These are phyloP conservation scores for Penicillium sp. DNA, from an alignment of 2,329 filamentous ascomycete genomes.

Conservation along the genomic window DNA sequence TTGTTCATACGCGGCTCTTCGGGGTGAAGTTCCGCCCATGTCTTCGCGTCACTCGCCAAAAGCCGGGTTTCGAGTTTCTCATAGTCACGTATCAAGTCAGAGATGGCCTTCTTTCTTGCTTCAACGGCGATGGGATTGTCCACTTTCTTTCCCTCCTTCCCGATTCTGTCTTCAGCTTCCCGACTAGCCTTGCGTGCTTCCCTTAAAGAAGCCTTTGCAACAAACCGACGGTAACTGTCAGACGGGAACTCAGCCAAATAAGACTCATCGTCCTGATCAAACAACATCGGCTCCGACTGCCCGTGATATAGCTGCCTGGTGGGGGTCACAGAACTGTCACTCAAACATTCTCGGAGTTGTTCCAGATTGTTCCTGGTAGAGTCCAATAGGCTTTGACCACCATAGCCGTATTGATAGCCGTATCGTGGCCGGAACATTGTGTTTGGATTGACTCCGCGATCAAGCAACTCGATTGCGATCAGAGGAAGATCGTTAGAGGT, in stretches of 20 bases:
- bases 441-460: constrained; percentile 63
- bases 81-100: constrained; percentile 51
- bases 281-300: not conserved
- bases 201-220: constrained; percentile 42
- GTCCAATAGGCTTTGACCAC: constrained; percentile 54
- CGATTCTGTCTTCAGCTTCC: constrained; percentile 33
- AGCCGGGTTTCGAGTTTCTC: constrained; percentile 55
- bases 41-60: constrained; percentile 59
- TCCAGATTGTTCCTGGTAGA: constrained; percentile 53
- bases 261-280: constrained; percentile 43
- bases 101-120: constrained; percentile 54
- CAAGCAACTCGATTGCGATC: constrained; percentile 57
- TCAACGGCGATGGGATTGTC: constrained; percentile 14
- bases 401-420: not conserved
- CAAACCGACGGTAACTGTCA: constrained; percentile 61
- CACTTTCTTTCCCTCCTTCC: not conserved
- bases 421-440: constrained; percentile 48
- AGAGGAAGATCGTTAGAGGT: constrained; percentile 50
- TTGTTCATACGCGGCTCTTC: not conserved
- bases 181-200: constrained; percentile 38
- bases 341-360: constrained; percentile 48
- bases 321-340: constrained; percentile 24
- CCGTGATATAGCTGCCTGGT: constrained; percentile 2
- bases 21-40: constrained; percentile 63
- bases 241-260: constrained; percentile 52